Evolutionary conservation across 2,329 filamentous ascomycete genomes (phyloP).

Genomic region (Aureobasidium sp.): DNA sequence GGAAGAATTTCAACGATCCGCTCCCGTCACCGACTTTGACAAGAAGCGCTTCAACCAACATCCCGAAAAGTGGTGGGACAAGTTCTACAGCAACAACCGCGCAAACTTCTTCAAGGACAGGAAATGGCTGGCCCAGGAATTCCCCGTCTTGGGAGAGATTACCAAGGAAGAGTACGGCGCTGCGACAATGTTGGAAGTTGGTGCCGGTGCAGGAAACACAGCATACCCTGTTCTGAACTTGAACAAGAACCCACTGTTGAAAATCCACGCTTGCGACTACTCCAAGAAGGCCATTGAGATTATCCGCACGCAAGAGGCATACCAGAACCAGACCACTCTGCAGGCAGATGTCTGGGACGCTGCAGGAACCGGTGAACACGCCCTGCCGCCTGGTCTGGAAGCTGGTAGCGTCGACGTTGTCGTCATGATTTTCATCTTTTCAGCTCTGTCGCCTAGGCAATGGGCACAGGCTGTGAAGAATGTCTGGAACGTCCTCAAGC

Average conservation of each 20-base stretch:
- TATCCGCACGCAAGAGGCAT: conserved; percentile 72
- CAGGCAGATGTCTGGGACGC: conserved; percentile 94
- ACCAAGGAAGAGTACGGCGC: conserved; percentile 61
- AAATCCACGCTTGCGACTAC: conserved; percentile 91
- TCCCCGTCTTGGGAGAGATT: conserved; percentile 73
- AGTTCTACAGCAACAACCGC: conserved; percentile 96
- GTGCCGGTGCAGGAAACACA: conserved; percentile 91
- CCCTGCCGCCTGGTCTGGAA: conserved; percentile 64
- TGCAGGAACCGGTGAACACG: conserved; percentile 43
- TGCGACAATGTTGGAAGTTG: conserved; percentile 74
- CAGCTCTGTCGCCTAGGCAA: conserved; percentile 73
- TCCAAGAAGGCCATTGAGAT: conserved; percentile 91
- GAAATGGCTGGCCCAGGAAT: conserved; percentile 95
- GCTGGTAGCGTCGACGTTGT: conserved; percentile 84
- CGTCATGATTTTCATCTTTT: conserved; percentile 95
- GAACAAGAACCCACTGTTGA: conserved; percentile 74
- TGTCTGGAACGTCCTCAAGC: conserved; percentile 73
- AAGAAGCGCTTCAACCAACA: conserved; percentile 80
- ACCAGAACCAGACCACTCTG: conserved; percentile 55
- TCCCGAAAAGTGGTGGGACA: conserved; percentile 95
- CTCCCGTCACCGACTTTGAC: conserved; percentile 88
- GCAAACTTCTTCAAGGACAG: conserved; percentile 98
- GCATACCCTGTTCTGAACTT: conserved; percentile 81
- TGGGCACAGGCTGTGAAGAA: conserved; percentile 79
- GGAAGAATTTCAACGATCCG: conserved; percentile 71